Percentiles rank a stretch among this genome's conserved stretches.
Evolutionary conservation across 306 rosid genomes (phyloP).

Genomic region (Amphicarpaea edgeworthii): DNA sequence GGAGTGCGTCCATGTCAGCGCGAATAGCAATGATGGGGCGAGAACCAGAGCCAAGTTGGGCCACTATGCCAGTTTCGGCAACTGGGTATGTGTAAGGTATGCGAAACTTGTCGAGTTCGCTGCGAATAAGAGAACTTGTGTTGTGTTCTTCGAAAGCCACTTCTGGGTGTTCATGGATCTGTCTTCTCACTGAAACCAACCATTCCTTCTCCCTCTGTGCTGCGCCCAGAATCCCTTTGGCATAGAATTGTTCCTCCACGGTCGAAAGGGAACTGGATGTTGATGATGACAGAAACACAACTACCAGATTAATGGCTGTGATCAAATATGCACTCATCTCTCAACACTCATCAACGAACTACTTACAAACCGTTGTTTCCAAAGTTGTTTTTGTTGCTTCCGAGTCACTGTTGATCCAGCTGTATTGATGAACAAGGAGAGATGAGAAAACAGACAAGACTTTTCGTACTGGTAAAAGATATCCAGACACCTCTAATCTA

Average conservation of each 20-base stretch:
- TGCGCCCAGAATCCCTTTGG: conserved; percentile 53
- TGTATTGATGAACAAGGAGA: no score
- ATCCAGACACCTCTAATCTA: no score
- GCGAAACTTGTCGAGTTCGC: conserved; percentile 61
- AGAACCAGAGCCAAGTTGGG: conserved; percentile 56
- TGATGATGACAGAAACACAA: conserved; percentile 31
- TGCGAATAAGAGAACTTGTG: conserved; percentile 74
- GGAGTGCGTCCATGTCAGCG: conserved; percentile 60
- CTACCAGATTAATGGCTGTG: conserved; percentile 5
- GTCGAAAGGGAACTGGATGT: neutral
- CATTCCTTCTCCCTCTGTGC: conserved; percentile 63
- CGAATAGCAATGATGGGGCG: conserved; percentile 55
- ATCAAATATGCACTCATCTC: conserved; percentile 41
- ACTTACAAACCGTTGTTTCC: neutral
- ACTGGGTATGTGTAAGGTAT: conserved; percentile 65
- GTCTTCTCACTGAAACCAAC: conserved; percentile 66
- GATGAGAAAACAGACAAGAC: no score
- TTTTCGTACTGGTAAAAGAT: no score
- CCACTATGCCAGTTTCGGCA: conserved; percentile 61
- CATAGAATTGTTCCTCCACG: conserved; percentile 35
- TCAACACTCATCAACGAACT: conserved; percentile 4
- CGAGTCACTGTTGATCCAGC: no score
- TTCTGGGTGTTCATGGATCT: conserved; percentile 80
- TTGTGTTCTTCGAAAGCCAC: conserved; percentile 68
- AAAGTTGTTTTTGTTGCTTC: no score